Evolutionary conservation across 2,329 filamentous ascomycete genomes (phyloP).

Genomic region (Fusarium algeriense): DNA sequence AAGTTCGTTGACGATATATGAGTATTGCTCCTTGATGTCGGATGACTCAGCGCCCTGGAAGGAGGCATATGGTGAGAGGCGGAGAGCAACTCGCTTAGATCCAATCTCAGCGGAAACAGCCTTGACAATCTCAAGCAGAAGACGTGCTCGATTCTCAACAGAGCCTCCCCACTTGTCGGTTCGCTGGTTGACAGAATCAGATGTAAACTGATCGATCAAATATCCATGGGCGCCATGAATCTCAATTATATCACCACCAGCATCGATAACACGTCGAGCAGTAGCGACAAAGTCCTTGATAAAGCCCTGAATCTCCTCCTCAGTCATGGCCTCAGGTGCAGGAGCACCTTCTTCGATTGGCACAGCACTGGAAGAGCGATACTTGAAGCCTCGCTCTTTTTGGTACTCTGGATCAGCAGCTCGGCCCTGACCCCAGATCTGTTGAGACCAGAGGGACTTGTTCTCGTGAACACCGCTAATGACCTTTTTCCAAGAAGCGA

Average conservation of each 20-base stretch:
- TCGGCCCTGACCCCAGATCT: conserved; percentile 44
- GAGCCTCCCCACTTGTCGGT: conserved; percentile 67
- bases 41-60: conserved; percentile 45
- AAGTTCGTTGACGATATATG: conserved; percentile 45
- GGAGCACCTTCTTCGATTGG: conserved; percentile 4
- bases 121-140: conserved; percentile 62
- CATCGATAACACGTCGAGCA: conserved; percentile 9
- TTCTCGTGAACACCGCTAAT: conserved; percentile 48
- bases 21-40: conserved; percentile 38
- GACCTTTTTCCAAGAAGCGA: conserved; percentile 47
- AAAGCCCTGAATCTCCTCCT: conserved; percentile 23
- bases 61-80: conserved; percentile 51
- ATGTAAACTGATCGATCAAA: conserved; percentile 68
- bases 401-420: conserved; percentile 40
- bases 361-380: conserved; percentile 44
- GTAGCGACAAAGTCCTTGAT: conserved; percentile 29
- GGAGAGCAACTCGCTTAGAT: conserved; percentile 55
- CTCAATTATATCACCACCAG: conserved; percentile 27
- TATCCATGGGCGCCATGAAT: conserved; percentile 63
- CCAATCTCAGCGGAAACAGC: conserved; percentile 50
- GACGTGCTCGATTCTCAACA: conserved; percentile 64
- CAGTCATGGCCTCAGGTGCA: conserved; percentile 12
- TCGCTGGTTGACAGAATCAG: conserved; percentile 52
- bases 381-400: conserved; percentile 43
- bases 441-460: conserved; percentile 48